These are phyloP conservation scores for Daldinia childiae DNA, from an alignment of 495 filamentous ascomycete genomes.

Conservation along the genomic window DNA sequence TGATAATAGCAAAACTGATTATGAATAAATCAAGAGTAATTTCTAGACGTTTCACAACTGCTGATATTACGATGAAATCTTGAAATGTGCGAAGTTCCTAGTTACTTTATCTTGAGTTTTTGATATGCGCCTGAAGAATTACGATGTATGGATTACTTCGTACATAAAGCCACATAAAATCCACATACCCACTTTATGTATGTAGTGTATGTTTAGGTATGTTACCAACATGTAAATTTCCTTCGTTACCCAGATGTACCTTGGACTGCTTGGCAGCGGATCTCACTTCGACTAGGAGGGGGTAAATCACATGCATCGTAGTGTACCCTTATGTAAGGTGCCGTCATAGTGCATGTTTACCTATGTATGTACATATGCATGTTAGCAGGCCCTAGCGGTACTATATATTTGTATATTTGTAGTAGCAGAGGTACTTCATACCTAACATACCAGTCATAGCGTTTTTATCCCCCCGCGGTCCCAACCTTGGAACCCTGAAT, in stretches of 20 bases:
- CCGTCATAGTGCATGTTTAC: constrained; percentile 5
- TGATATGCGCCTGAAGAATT: neutral
- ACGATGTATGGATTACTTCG: too few relatives aligned
- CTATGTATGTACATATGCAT: too few relatives aligned
- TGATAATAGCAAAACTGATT: too few relatives aligned
- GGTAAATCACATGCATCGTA: neutral
- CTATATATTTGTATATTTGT: neutral
- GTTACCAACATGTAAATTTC: too few relatives aligned
- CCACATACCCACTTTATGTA: too few relatives aligned
- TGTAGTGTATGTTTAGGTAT: too few relatives aligned
- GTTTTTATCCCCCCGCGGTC: constrained; percentile 11
- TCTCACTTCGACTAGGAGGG: neutral
- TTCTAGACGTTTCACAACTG: too few relatives aligned
- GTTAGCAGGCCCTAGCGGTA: neutral
- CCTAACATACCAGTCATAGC: neutral
- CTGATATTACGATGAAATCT: neutral
- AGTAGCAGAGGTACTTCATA: neutral
- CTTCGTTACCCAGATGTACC: neutral
- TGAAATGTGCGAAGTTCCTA: neutral
- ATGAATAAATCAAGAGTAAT: too few relatives aligned
- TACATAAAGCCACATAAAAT: too few relatives aligned
- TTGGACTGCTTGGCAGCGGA: neutral
- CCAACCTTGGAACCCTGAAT: constrained; percentile 10
- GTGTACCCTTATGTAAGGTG: too few relatives aligned
- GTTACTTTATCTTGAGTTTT: neutral